Conservation (phyloP, 1,284 basidiomycete species). For the Microbotryomycetes sp. region DNA sequence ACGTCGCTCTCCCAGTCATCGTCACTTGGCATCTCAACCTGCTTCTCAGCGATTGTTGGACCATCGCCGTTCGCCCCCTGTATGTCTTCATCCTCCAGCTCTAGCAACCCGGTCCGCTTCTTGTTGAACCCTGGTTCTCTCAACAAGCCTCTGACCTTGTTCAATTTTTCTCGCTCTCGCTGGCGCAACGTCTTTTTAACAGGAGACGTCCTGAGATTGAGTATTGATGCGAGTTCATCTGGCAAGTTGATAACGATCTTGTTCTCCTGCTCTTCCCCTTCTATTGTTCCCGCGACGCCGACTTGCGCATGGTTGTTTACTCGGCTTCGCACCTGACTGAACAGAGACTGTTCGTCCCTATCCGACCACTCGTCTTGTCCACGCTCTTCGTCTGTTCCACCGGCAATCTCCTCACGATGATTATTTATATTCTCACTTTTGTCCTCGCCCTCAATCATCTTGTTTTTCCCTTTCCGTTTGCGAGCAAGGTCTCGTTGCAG, state of each 20-base stretch:
- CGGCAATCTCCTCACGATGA: not conserved
- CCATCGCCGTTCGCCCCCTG: not conserved
- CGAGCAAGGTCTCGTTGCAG: not conserved
- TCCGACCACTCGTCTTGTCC: not conserved
- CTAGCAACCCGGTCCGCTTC: not conserved
- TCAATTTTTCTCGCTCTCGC: constrained; percentile 13
- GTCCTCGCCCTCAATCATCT: not conserved
- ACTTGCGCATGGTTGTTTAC: not conserved
- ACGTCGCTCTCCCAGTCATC: constrained; percentile 29
- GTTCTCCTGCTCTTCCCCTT: constrained; percentile 1
- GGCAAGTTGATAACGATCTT: constrained; percentile 3
- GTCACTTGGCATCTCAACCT: constrained; percentile 9
- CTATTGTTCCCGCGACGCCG: not conserved
- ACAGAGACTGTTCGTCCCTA: not conserved
- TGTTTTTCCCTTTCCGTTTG: not conserved
- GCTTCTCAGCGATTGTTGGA: not conserved
- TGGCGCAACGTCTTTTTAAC: not conserved
- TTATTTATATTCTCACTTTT: not conserved
- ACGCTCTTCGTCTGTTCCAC: not conserved
- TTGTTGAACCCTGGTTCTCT: constrained; percentile 6
- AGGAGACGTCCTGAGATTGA: constrained; percentile 22
- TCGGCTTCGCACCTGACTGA: not conserved
- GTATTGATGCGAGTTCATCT: constrained; percentile 18
- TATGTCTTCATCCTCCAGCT: not conserved
- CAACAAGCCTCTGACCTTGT: constrained; percentile 8